Percentiles rank a stretch among this genome's conserved stretches.
These are phyloP conservation scores for Chara braunii DNA, from an alignment of 139 green algal genomes.

Conservation along the genomic window DNA sequence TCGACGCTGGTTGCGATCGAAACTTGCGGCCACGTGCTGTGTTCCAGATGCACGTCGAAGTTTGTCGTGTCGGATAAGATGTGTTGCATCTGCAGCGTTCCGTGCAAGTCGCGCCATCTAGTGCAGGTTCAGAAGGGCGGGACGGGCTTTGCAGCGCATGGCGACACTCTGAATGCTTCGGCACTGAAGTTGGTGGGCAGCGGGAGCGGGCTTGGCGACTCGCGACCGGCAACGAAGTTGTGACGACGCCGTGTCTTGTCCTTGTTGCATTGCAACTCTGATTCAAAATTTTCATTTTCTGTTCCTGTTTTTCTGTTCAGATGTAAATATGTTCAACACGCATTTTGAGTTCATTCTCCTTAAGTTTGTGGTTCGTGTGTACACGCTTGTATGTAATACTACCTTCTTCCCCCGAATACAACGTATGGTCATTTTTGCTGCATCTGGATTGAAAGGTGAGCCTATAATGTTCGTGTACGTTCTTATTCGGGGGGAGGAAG, in stretches of 20 bases:
- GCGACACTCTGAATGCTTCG: slow-evolving; percentile 10
- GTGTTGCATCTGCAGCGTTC: slow-evolving; percentile 21
- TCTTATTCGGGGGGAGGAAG: no score
- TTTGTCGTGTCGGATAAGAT: slow-evolving; percentile 19
- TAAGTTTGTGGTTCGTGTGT: background rate
- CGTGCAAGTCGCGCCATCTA: slow-evolving; percentile 28
- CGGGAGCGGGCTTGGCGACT: background rate
- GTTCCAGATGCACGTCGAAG: slow-evolving; percentile 24
- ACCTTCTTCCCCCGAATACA: background rate
- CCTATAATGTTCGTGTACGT: no score
- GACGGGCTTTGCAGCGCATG: slow-evolving; percentile 35
- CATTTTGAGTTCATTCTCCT: background rate
- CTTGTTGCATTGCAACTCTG: background rate
- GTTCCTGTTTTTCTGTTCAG: background rate
- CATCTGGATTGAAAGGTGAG: no score
- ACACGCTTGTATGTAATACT: background rate
- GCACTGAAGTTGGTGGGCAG: slow-evolving; percentile 27
- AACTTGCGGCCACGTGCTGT: slow-evolving; percentile 37
- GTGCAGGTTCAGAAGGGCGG: slow-evolving; percentile 29
- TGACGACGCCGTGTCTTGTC: slow-evolving; percentile 4
- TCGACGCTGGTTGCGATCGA: slow-evolving; percentile 15
- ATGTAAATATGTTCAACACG: background rate
- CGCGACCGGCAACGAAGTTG: slow-evolving; percentile 15
- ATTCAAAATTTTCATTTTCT: background rate
- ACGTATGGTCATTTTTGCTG: background rate